Conservation (phyloP, 768 basidiomycete species). For the Boletus pseudopeckii region DNA sequence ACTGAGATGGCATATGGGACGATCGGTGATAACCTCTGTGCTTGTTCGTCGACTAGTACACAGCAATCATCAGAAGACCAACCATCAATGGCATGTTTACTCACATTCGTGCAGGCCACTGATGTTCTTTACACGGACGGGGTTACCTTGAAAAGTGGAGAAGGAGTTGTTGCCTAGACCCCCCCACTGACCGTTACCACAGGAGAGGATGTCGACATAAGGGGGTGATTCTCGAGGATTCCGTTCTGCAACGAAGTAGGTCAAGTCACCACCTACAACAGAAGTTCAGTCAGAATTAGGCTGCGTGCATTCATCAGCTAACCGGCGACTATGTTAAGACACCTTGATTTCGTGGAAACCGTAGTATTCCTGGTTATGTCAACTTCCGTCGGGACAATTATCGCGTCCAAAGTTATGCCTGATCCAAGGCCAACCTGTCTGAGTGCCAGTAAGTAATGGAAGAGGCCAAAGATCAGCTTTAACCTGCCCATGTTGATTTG, state of each 20-base stretch:
- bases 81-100: slow-evolving; percentile 22
- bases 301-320: slow-evolving; percentile 10
- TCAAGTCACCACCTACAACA: slow-evolving; percentile 63
- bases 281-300: background rate
- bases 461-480: background rate
- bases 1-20: slow-evolving; percentile 59
- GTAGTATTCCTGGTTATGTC: slow-evolving; percentile 61
- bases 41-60: slow-evolving; percentile 60
- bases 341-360: slow-evolving; percentile 50
- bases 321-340: slow-evolving; percentile 66
- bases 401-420: slow-evolving; percentile 57
- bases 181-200: slow-evolving; percentile 83
- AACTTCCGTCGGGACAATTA: slow-evolving; percentile 83
- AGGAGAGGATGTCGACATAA: slow-evolving; percentile 61
- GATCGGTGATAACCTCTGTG: slow-evolving; percentile 59
- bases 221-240: slow-evolving; percentile 31
- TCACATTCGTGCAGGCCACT: slow-evolving; percentile 86
- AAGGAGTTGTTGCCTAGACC: slow-evolving; percentile 62
- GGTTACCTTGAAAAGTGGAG: slow-evolving; percentile 68
- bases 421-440: slow-evolving; percentile 82
- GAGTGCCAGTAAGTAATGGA: slow-evolving; percentile 4
- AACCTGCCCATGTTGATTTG: slow-evolving; percentile 77
- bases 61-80: slow-evolving; percentile 2
- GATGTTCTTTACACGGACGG: slow-evolving; percentile 70
- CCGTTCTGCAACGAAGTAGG: slow-evolving; percentile 73